A percentile compares a stretch with the other conserved stretches of the same genome.
phyloP scores from a whole-genome alignment of 768 basidiomycete genomes.

The Russula abietina region DNA sequence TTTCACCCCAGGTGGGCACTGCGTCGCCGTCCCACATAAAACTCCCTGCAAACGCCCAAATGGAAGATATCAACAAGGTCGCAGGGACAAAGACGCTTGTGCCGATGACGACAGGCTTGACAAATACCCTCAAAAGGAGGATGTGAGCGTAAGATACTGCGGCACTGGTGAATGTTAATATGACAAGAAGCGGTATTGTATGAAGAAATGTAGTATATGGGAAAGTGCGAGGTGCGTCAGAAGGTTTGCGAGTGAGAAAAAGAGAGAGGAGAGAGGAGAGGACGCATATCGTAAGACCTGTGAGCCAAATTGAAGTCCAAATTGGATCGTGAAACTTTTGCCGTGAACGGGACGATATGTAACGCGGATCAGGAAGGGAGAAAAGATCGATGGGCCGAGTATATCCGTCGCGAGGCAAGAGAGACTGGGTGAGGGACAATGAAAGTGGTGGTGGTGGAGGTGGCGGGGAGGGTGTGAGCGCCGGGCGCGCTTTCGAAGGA shows the following conservation, averaged over 20 bases:
- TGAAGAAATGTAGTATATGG: constrained; percentile 71
- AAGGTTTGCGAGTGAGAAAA: constrained; percentile 48
- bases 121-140: constrained; percentile 70
- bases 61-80: constrained; percentile 63
- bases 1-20: constrained; percentile 77
- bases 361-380: constrained; percentile 69
- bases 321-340: constrained; percentile 69
- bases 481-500: constrained; percentile 37
- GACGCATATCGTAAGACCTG: constrained; percentile 52
- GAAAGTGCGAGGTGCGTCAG: constrained; percentile 29
- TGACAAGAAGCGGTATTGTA: constrained; percentile 69
- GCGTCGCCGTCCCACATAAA: constrained; percentile 52
- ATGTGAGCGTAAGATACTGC: constrained; percentile 68
- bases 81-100: constrained; percentile 73
- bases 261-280: constrained; percentile 61
- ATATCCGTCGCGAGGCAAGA: constrained; percentile 67
- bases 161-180: constrained; percentile 67
- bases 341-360: constrained; percentile 48
- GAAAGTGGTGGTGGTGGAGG: constrained; percentile 45
- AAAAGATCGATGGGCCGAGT: constrained; percentile 64
- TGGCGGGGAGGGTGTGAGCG: constrained; percentile 35
- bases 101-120: constrained; percentile 74
- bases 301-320: constrained; percentile 65
- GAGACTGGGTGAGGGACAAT: constrained; percentile 71
- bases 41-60: constrained; percentile 80